A percentile compares a stretch with the other conserved stretches of the same genome.
phyloP scores from a whole-genome alignment of 1,139 yeast genomes.

The Magnusiomyces tetraspermus region DNA sequence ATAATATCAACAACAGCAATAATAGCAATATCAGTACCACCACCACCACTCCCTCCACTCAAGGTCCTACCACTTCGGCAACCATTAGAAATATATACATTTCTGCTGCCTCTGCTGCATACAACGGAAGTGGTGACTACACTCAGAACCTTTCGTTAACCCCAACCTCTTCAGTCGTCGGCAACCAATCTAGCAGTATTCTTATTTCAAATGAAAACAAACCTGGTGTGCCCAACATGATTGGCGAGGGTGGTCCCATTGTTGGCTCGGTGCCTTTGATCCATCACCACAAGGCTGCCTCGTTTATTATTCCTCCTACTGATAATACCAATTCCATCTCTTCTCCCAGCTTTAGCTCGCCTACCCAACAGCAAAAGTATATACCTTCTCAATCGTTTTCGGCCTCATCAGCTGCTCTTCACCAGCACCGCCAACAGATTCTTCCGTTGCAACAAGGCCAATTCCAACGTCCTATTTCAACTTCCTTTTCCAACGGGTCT shows the following conservation, averaged over 20 bases:
- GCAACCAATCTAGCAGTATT: not conserved
- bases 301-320: not conserved
- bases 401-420: conserved; percentile 3
- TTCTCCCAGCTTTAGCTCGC: not conserved
- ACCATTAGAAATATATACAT: conserved; percentile 7
- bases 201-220: not conserved
- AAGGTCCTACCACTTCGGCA: conserved; percentile 3
- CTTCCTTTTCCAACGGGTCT: conserved; percentile 5
- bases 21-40: conserved; percentile 6
- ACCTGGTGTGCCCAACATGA: not conserved
- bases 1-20: conserved; percentile 6
- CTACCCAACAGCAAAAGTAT: not conserved
- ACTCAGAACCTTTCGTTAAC: conserved; percentile 1
- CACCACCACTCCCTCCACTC: conserved; percentile 2
- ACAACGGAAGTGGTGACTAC: conserved; percentile 1
- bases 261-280: not conserved
- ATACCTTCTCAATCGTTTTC: not conserved
- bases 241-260: conserved; percentile 3
- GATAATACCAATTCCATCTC: too few relatives aligned
- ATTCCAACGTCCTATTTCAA: conserved; percentile 3
- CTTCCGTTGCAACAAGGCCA: not conserved
- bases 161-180: not conserved
- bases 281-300: conserved; percentile 2
- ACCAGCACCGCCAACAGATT: conserved; percentile 6
- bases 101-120: conserved; percentile 4